phyloP scores from a whole-genome alignment of 2,329 filamentous ascomycete genomes.

The Colletotrichum orchidophilum region DNA sequence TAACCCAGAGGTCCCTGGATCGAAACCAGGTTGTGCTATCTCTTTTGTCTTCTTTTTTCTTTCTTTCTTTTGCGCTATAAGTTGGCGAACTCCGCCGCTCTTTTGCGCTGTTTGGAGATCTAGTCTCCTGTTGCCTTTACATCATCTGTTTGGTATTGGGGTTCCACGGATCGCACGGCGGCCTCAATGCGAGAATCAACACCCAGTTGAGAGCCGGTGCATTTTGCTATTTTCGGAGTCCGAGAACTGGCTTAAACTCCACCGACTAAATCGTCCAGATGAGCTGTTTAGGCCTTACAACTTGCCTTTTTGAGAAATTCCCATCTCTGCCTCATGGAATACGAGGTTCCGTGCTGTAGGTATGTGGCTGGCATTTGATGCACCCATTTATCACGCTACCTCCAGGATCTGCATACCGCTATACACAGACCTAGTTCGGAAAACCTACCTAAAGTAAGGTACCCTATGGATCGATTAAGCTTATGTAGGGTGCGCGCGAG shows the following conservation, averaged over 20 bases:
- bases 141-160: background rate
- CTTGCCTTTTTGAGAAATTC: background rate
- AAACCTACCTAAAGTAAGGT: background rate
- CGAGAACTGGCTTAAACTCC: background rate
- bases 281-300: background rate
- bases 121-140: background rate
- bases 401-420: background rate
- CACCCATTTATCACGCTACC: background rate
- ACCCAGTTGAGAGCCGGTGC: too few species aligned
- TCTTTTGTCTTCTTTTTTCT: background rate
- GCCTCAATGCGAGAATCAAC: too few species aligned
- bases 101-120: background rate
- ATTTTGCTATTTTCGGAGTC: too few species aligned
- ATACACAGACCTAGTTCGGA: background rate
- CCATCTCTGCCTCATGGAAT: background rate
- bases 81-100: background rate
- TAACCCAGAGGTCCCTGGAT: conserved; percentile 7
- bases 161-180: background rate
- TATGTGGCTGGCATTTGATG: background rate
- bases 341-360: background rate
- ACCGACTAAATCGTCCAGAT: background rate
- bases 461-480: background rate
- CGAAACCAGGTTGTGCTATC: background rate
- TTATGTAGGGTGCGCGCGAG: background rate
- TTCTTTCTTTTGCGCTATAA: too few species aligned